phyloP scores from a whole-genome alignment of 2,329 filamentous ascomycete species.

The Trichoderma endophyticum region DNA sequence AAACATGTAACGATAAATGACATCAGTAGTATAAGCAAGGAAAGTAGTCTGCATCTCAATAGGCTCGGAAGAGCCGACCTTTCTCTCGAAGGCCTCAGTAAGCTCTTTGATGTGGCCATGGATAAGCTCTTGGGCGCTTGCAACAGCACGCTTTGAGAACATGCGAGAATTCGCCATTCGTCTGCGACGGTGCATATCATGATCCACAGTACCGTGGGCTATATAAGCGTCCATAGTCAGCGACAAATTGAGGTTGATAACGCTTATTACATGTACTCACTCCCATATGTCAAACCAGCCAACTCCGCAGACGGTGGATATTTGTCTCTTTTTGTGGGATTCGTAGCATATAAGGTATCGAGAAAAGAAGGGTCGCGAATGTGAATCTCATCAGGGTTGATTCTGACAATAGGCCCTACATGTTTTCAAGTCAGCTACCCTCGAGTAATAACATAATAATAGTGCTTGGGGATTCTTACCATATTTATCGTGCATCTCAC shows the following conservation, averaged over 20 bases:
- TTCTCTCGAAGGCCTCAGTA: not conserved
- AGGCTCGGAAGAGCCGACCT: not conserved
- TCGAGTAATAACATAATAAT: not conserved
- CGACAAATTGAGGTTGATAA: not conserved
- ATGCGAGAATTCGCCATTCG: not conserved
- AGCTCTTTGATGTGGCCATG: not conserved
- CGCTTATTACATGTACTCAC: not conserved
- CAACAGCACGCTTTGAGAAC: conserved; percentile 4
- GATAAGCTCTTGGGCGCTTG: not conserved
- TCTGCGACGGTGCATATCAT: not conserved
- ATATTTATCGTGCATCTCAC: conserved; percentile 35
- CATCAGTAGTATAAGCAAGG: not conserved
- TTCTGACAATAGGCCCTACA: conserved; percentile 32
- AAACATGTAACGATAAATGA: not conserved
- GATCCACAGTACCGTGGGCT: conserved; percentile 1
- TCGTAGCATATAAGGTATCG: conserved; percentile 24
- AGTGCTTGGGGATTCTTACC: conserved; percentile 20
- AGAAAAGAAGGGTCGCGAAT: conserved; percentile 30
- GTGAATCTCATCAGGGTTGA: conserved; percentile 29
- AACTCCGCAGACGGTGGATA: not conserved
- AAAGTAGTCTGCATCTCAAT: not conserved
- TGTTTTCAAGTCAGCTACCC: not conserved
- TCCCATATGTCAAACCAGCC: not conserved
- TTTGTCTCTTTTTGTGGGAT: not conserved
- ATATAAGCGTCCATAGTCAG: not conserved